phyloP scores from a whole-genome alignment of 169 alveolate species.

The Eimeria nieschulzi region DNA sequence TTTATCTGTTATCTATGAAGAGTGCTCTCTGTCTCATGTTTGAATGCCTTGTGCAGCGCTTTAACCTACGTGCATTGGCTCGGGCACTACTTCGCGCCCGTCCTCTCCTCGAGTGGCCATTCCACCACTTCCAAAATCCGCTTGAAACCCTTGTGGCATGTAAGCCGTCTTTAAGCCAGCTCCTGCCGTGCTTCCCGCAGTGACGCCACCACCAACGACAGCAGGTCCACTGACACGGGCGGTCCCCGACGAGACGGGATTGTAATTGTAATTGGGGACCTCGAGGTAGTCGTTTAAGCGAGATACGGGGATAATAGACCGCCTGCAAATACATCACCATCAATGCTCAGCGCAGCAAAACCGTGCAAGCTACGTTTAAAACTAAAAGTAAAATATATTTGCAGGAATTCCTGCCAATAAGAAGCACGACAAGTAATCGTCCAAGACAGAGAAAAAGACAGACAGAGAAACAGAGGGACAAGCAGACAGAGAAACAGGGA shows the following conservation, averaged over 20 bases:
- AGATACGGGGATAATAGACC: slow-evolving; percentile 67
- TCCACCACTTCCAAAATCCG: slow-evolving; percentile 65
- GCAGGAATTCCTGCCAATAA: no score
- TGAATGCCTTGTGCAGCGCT: neutral
- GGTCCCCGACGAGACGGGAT: slow-evolving; percentile 41
- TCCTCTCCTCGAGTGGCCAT: slow-evolving; percentile 15
- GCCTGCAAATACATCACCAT: slow-evolving; percentile 35
- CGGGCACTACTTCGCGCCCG: slow-evolving; percentile 48
- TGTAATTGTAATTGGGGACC: slow-evolving; percentile 54
- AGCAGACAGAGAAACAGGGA: neutral
- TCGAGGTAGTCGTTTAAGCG: slow-evolving; percentile 74
- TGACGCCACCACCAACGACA: slow-evolving; percentile 17
- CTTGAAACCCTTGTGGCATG: slow-evolving; percentile 72
- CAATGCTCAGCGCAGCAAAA: no score
- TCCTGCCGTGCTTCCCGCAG: slow-evolving; percentile 32
- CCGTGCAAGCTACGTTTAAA: no score
- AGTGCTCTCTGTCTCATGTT: neutral
- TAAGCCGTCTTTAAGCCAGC: slow-evolving; percentile 31
- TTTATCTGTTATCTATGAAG: no score
- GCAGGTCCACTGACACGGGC: slow-evolving; percentile 55
- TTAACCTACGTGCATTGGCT: slow-evolving; percentile 36
- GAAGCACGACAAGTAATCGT: no score
- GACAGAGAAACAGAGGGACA: no score
- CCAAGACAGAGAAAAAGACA: no score
- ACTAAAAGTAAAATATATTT: no score